Percentiles rank a stretch among this genome's conserved stretches.
Evolutionary conservation across 2,329 filamentous ascomycete species (phyloP).

Genomic region (Fusarium chaquense): DNA sequence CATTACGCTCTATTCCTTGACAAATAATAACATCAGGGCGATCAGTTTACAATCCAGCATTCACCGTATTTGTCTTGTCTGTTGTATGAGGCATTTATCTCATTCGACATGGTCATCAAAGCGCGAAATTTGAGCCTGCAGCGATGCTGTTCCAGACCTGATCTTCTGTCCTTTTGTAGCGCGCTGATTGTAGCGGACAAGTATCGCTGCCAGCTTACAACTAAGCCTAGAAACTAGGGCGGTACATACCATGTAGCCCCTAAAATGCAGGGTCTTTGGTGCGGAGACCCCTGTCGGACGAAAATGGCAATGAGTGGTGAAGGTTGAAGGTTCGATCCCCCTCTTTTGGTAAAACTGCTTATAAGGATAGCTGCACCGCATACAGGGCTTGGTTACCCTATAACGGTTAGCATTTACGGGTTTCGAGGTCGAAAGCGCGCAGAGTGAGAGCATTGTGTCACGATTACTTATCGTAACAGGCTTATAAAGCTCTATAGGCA

Average conservation of each 20-base stretch:
- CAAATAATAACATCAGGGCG: not conserved
- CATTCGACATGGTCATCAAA: not conserved
- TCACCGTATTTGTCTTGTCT: not conserved
- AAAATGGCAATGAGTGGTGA: no score
- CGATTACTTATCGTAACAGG: no score
- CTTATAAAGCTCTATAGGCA: no score
- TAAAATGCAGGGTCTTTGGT: constrained; percentile 6
- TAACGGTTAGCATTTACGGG: no score
- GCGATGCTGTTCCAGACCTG: constrained; percentile 22
- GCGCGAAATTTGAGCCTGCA: constrained; percentile 1
- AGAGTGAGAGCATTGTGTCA: no score
- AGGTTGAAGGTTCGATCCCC: no score
- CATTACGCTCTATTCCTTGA: not conserved
- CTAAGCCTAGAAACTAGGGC: constrained; percentile 7
- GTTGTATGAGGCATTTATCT: constrained; percentile 22
- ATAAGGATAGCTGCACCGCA: no score
- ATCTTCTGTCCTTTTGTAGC: constrained; percentile 27
- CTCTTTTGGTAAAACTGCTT: no score
- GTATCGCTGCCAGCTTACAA: constrained; percentile 16
- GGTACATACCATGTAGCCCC: constrained; percentile 17
- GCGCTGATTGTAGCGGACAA: constrained; percentile 13
- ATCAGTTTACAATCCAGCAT: not conserved
- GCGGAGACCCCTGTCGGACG: constrained; percentile 21
- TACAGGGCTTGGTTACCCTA: no score
- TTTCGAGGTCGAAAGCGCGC: no score